Base-by-base conservation (phyloP, 495 filamentous ascomycete genomes). In the Chlorociboria aeruginascens region DNA sequence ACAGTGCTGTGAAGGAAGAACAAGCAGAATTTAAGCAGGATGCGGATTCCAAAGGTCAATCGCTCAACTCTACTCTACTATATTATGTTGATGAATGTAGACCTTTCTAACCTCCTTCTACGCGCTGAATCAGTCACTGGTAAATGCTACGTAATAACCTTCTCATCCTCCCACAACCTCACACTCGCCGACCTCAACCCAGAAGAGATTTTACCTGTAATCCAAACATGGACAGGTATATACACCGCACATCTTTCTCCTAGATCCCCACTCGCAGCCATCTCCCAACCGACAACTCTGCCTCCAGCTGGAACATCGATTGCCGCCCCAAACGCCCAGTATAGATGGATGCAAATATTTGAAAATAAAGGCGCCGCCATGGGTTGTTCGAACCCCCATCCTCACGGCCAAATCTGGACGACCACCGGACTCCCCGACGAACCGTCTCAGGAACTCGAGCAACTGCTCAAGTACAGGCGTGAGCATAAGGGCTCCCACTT, bases 311-410 rank as follows among this genome's bases (percentile, higher is more conserved):
- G 68, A 6, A 55, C 74, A 28, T 66, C 72, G 9, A 73, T 81
- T 11, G 47, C 40, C 2, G 35, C 36, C 12, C 52, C 58, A 16
- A 79, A 76, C 40, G 74, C 83, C 46, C 89, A 96, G 64, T 87
- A 93, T 57, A 78, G 81, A 40, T 97, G 94, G 65, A 96, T 98
- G 89, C 92, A 98, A 65, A 96, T 98, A 54, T 97, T 98, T 52
- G 92, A 98, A 67, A 98, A 98, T 70, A 98, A 98, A 69, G 92
- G 92, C 40, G 81, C 85, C 0, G 86, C 92, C 4, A 98, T 98
- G 92, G 92, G 92, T 30, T 98, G 92, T 73, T 97, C 92, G 2
- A 98, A 98, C 63, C 93, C 92, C 7, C 92, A 98, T 66, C 92
- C 92, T 0, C 92, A 97, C 65, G 89, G 92, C 42, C 92, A 98